Evolutionary conservation across 208 protist genomes (phyloP), one percentile per base, ranked within the genome.

Genomic region (Trypanosoma theileri): DNA sequence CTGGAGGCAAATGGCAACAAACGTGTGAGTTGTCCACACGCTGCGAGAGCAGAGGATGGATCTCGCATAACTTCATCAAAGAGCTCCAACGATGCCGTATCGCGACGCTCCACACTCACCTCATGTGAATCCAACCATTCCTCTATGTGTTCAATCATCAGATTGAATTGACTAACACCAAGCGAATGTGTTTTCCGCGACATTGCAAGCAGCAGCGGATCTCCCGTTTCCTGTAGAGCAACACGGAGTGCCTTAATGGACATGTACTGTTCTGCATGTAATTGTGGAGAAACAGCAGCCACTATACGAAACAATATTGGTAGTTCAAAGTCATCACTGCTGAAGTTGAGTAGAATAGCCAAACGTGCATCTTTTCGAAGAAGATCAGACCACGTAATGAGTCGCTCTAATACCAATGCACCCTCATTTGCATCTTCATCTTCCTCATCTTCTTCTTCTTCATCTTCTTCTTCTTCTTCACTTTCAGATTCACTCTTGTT

Each of bases 261-360:
- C 41, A 93, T 66, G 64, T 84, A 91, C 44, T 93, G 79, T 77
- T 96, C 88, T 1, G 80, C 71, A 57, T 80, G 84, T n/a, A 94
- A 56, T 17, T 62, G 59, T 10, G 91, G 87, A 1, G 86, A 71
- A 10, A 96, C 62, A n/a, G 81, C 81, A 17, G 77, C 81, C 6
- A 79, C 72, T 8, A 85, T 59, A 11, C 71, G 60, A n/a, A 77
- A 82, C 0, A 96, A 17, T 26, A 81, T 4, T 12, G 68, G 54
- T 24, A 51, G 58, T 9, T 60, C 53, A 12, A 91, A 24, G 57
- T 75, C 66, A 11, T 70, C 66, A 6, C 60, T 50, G 17, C 51
- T 69, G 0, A 88, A 66, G 1, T 40, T 46, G 21, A 95, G 68
- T 11, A 91, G 60, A 1, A 31, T 9, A 1, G 77, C 66, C 0